Evolutionary conservation across 1,284 basidiomycete species (phyloP).

Genomic region (Puccinia triticina): DNA sequence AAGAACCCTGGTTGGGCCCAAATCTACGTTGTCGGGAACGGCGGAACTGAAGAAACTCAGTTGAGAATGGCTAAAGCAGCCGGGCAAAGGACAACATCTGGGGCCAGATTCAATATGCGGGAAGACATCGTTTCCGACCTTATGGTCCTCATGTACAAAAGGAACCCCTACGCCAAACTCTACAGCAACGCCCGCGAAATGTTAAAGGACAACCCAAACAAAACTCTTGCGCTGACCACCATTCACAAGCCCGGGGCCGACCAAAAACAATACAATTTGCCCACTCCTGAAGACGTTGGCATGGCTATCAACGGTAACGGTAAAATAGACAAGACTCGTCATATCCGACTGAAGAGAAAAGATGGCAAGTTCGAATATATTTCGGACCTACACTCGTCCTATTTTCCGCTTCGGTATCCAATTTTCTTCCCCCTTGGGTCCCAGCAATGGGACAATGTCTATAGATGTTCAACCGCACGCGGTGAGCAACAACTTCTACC

Average conservation of each 20-base stretch:
- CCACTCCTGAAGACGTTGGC: not conserved
- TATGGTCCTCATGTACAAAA: too few relatives aligned
- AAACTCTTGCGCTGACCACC: not conserved
- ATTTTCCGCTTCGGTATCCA: conserved; percentile 11
- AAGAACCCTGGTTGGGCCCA: not conserved
- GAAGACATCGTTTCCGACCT: too few relatives aligned
- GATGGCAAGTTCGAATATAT: not conserved
- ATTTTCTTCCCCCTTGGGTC: conserved; percentile 14
- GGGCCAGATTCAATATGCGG: not conserved
- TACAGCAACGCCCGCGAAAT: not conserved
- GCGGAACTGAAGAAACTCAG: not conserved
- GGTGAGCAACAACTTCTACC: too few relatives aligned
- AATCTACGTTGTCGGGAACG: conserved; percentile 9
- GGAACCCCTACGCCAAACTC: too few relatives aligned
- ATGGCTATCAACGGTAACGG: not conserved
- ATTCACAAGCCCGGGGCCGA: not conserved
- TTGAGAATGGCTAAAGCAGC: not conserved
- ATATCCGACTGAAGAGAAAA: not conserved
- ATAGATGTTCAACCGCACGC: not conserved
- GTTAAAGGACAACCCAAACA: too few relatives aligned
- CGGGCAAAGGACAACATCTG: too few relatives aligned
- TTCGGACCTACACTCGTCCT: too few relatives aligned
- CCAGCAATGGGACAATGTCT: conserved; percentile 27
- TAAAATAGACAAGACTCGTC: not conserved
- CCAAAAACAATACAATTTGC: not conserved